Conservation (phyloP, 1,139 yeast species). For the Magnusiomyces sp. region DNA sequence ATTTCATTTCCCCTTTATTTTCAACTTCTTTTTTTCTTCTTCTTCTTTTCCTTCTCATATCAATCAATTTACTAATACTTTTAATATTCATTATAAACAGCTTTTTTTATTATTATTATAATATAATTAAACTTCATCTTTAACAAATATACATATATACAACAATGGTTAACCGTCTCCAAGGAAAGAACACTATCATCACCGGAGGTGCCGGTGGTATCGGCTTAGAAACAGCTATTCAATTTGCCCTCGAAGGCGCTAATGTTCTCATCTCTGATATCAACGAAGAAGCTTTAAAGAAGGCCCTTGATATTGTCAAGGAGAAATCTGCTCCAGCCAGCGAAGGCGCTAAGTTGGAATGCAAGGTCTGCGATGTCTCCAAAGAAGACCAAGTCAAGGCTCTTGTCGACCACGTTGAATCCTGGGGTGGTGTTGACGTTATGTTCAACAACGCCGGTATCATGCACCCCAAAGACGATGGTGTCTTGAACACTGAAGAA, state of each 20-base stretch:
- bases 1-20: no score
- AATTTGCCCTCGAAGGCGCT: conserved; percentile 33
- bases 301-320: conserved; percentile 28
- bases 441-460: conserved; percentile 71
- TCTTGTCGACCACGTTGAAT: conserved; percentile 29
- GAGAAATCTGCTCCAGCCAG: no score
- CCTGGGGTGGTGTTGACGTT: conserved; percentile 52
- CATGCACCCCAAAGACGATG: conserved; percentile 61
- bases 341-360: conserved; percentile 22
- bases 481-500: conserved; percentile 33
- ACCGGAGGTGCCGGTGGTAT: conserved; percentile 57
- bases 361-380: conserved; percentile 29
- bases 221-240: conserved; percentile 34
- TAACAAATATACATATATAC: background rate
- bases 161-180: conserved; percentile 35
- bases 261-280: conserved; percentile 61
- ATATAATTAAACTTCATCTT: no score
- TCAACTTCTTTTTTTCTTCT: no score
- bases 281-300: conserved; percentile 26
- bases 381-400: conserved; percentile 32
- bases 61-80: no score
- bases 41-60: no score
- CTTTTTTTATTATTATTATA: no score
- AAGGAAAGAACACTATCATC: conserved; percentile 49
- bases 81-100: no score